phyloP scores from a whole-genome alignment of 129 eudicot species.

The Centella asiatica region DNA sequence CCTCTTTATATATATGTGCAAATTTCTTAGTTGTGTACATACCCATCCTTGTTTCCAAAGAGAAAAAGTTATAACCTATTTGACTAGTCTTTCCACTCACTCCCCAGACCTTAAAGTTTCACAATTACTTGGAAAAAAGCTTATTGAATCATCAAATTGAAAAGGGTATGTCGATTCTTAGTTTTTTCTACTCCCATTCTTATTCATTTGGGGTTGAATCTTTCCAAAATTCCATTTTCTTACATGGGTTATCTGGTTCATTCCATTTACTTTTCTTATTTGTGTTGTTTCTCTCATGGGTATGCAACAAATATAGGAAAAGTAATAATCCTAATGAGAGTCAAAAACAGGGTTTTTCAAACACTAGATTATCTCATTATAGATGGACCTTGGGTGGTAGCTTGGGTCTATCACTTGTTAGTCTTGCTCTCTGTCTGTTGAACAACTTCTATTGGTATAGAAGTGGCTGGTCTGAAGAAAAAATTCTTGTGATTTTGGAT shows the following conservation, averaged over 20 bases:
- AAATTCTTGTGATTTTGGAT: slow-evolving; percentile 42
- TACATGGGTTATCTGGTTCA: slow-evolving; percentile 14
- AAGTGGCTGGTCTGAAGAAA: slow-evolving; percentile 74
- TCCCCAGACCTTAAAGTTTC: too few relatives aligned
- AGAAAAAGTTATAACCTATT: too few relatives aligned
- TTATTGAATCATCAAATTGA: not conserved
- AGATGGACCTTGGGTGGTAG: slow-evolving; percentile 34
- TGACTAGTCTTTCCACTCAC: too few relatives aligned
- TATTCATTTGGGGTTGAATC: not conserved
- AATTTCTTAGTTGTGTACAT: too few relatives aligned
- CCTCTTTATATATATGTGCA: too few relatives aligned
- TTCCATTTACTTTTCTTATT: slow-evolving; percentile 9
- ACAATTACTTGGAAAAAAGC: not conserved
- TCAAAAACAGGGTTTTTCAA: slow-evolving; percentile 21
- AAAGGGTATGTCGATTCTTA: not conserved
- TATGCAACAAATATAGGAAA: slow-evolving; percentile 2
- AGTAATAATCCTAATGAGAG: slow-evolving; percentile 11
- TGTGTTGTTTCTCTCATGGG: slow-evolving; percentile 21
- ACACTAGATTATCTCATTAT: slow-evolving; percentile 19
- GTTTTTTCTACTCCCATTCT: not conserved
- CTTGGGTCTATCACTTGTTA: slow-evolving; percentile 31
- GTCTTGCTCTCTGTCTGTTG: slow-evolving; percentile 43
- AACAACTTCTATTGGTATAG: slow-evolving; percentile 54
- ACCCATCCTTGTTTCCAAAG: too few relatives aligned
- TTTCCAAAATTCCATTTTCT: slow-evolving; percentile 9